These are phyloP conservation scores for Sicyos baderoa DNA, from an alignment of 306 rosid genomes.

Conservation along the genomic window DNA sequence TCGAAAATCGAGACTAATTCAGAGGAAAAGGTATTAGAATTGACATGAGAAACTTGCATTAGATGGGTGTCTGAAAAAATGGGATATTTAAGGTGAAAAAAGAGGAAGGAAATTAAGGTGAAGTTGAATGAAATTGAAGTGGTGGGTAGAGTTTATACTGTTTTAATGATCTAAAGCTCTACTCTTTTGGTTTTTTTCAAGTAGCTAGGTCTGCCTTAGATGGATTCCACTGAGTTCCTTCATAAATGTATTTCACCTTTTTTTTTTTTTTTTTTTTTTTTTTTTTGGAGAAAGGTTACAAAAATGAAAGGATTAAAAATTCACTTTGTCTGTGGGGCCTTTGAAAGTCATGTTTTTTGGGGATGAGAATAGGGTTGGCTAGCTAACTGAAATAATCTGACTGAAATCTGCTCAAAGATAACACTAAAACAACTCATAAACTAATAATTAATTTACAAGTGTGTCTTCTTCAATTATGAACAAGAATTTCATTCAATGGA, in stretches of 20 bases:
- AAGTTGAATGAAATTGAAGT: slow-evolving; percentile 40
- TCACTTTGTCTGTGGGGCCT: slow-evolving; percentile 17
- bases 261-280: background rate
- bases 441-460: slow-evolving; percentile 13
- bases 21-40: slow-evolving; percentile 17
- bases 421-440: slow-evolving; percentile 17
- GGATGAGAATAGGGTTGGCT: slow-evolving; percentile 16
- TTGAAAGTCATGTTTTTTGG: slow-evolving; percentile 25
- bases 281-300: background rate
- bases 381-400: slow-evolving; percentile 16
- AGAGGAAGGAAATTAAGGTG: slow-evolving; percentile 23
- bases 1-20: background rate
- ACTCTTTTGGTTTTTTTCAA: slow-evolving; percentile 6
- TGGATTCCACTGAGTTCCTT: slow-evolving; percentile 18
- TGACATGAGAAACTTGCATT: slow-evolving; percentile 7
- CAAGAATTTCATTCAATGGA: slow-evolving; percentile 7
- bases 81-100: slow-evolving; percentile 8
- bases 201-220: slow-evolving; percentile 9
- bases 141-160: slow-evolving; percentile 45
- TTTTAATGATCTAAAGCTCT: slow-evolving; percentile 7
- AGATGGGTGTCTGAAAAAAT: background rate
- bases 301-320: slow-evolving; percentile 4
- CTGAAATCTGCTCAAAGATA: slow-evolving; percentile 13
- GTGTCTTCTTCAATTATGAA: slow-evolving; percentile 12
- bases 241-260: background rate